Base-by-base conservation (phyloP, 2,329 filamentous ascomycete species). In the Epichloe baconii region DNA sequence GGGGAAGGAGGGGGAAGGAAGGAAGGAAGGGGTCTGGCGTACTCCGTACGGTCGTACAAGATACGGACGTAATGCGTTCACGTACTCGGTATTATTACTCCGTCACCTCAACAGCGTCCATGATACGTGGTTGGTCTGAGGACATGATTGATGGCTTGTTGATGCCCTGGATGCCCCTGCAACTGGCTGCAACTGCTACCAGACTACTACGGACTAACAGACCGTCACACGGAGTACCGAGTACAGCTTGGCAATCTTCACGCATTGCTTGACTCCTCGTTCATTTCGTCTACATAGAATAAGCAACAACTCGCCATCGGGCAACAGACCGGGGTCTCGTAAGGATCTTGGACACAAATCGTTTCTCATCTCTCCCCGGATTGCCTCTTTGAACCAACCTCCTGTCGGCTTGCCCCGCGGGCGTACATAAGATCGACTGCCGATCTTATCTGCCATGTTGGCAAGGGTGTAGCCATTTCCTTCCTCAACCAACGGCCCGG, bases 21-120 rank as follows among this genome's bases (percentile, higher is more conserved):
- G 6, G 23, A 26, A 26, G 23, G 23, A 17, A 42, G 19, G 40
- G 17, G 40, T 19, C n/a, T 42, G 19, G 55, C 37, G 40, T 26
- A 7, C 23, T 7, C 23, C 23, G 23, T 51, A 53, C 19, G 19
- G 19, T 3, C 19, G 19, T 21, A 21, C 19, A 21, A 21, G 52
- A 35, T 42, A 49, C 50, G 50, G 56, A 62, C 58, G 60, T 61
- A 62, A 63, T 59, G 56, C 52, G 51, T 59, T 62, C 57, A 61
- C 54, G 56, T 55, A 55, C 37, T 15, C 3, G 4, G 37, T 40
- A 17, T 17, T 40, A 17, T 17, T 17, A 40, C 14, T 40, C 37
- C 15, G 15, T 8, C 41, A 43, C 42, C 40, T 47, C 42, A 38
- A 15, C 36, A n/a, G n/a, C 26, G 19, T 15, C 7, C 10, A 23